Evolutionary conservation across 768 basidiomycete genomes (phyloP), one percentile per base, ranked within the genome.

Genomic region (Aureoboletus auriporus): DNA sequence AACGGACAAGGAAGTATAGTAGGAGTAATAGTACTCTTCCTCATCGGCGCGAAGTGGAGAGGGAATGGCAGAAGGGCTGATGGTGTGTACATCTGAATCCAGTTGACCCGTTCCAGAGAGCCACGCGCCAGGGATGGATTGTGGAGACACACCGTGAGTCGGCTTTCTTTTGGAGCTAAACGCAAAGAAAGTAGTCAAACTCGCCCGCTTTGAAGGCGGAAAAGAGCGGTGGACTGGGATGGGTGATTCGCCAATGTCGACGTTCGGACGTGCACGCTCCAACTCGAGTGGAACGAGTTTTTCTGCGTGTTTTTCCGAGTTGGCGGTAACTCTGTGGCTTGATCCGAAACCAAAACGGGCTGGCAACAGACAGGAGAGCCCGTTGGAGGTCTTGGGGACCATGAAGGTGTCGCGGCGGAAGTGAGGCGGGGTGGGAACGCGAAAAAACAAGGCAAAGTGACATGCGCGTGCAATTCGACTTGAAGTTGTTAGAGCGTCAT

Each of bases 161-260:
- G 23, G 52, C 31, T 28, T 55, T 51, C 58, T 44, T 31, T 58
- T 56, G 11, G 61, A 59, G 20, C 65, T 62, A 35, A 67, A 67
- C 0, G 67, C 55, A 26, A 66, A 66, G 43, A 66, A 66, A 35
- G 50, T 52, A 8, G 60, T 47, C 4, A 57, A 52, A 57, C 82
- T 83, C n/a, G 69, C 66, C 8, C 82, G 72, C 58, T 73, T 75
- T 44, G 48, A 51, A 27, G 57, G 36, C 1, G 16, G 44, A 38
- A 51, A 27, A 4, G 61, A 52, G 2, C 65, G 69, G 6, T 52
- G 60, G 30, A 53, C 0, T 13, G 60, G 62, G 28, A 52, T 65
- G 5, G 87, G 88, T 0, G 83, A 78, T 51, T 84, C 82, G 27
- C 86, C 86, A 17, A 89, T 75, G 23, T 82, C 85, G 28, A 81